Evolutionary conservation across 768 basidiomycete species (phyloP), one percentile per base, ranked within the genome.

Genomic region (Suillus sp.): DNA sequence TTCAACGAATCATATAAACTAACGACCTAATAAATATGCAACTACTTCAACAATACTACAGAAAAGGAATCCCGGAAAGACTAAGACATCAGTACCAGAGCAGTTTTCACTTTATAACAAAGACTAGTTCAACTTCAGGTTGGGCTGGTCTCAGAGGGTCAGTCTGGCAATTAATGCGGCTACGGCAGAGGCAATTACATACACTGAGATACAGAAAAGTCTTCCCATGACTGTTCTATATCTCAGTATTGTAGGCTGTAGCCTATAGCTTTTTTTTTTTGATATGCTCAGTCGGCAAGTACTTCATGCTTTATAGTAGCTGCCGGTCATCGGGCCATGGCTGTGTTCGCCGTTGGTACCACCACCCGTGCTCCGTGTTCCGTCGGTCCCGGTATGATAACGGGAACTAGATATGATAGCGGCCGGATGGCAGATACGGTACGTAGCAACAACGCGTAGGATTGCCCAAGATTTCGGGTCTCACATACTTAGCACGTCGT

Each of bases 181-280:
- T 2, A 50, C 27, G 48, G 9, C 13, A 47, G 47, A 25, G 22
- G 14, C 13, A 48, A 48, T 22, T 8, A 48, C 25, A 7, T 27
- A 32, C 50, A 20, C 18, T 51, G 50, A 30, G 27, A 51, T 51
- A 51, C 9, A 51, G 30, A 51, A 51, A 9, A 20, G 50, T 51
- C 50, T 10, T 20, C 27, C 20, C 27, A 51, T 51, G 50, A 51
- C 50, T 51, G 50, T 51, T 51, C 50, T 51, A 30, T 51, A 51
- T 51, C 50, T 20, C 50, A 51, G 50, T 32, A 9, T 48, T 8
- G 25, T 48, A 14, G 47, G 4, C 47, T 48, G 14, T 48, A 27
- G 47, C 6, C 25, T 48, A 27, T 48, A 14, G 47, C 2, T 3
- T 16, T 9, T 8, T 1, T 27, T 27, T 25, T 25, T 8, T 22